These are phyloP conservation scores for Letharia lupina DNA, from an alignment of 495 filamentous ascomycete genomes.

Conservation along the genomic window DNA sequence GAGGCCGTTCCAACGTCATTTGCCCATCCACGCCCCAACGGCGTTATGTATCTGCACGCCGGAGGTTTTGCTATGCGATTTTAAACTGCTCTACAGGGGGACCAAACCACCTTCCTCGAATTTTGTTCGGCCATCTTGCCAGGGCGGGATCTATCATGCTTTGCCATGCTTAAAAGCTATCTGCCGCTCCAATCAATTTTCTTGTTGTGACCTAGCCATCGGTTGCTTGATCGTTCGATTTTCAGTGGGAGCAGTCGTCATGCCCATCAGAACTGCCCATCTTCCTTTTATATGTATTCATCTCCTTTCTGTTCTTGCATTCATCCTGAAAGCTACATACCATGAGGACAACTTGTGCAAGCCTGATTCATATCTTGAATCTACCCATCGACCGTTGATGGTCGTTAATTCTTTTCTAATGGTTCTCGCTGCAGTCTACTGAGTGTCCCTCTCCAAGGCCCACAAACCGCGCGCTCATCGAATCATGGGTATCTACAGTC, in stretches of 20 bases:
- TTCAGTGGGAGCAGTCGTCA: background rate
- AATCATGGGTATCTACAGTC: slow-evolving; percentile 14
- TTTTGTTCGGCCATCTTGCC: too few relatives aligned
- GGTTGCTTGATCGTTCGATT: background rate
- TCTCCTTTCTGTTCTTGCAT: background rate
- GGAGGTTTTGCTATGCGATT: background rate
- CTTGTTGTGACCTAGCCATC: background rate
- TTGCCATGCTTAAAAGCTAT: background rate
- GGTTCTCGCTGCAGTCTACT: background rate
- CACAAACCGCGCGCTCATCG: background rate
- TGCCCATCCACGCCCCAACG: background rate
- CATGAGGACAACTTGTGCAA: background rate
- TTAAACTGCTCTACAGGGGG: background rate
- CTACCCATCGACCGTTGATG: background rate
- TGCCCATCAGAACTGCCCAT: background rate
- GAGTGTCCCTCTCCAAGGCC: background rate
- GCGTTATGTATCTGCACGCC: background rate
- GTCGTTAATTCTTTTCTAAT: background rate
- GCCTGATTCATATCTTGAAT: background rate
- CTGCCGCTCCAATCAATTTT: background rate
- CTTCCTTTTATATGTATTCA: background rate
- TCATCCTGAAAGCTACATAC: background rate
- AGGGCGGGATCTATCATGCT: background rate
- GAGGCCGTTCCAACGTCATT: background rate
- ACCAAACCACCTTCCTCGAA: background rate